Evolutionary conservation across 2,329 filamentous ascomycete genomes (phyloP).

Genomic region (Colletotrichum caudatum): DNA sequence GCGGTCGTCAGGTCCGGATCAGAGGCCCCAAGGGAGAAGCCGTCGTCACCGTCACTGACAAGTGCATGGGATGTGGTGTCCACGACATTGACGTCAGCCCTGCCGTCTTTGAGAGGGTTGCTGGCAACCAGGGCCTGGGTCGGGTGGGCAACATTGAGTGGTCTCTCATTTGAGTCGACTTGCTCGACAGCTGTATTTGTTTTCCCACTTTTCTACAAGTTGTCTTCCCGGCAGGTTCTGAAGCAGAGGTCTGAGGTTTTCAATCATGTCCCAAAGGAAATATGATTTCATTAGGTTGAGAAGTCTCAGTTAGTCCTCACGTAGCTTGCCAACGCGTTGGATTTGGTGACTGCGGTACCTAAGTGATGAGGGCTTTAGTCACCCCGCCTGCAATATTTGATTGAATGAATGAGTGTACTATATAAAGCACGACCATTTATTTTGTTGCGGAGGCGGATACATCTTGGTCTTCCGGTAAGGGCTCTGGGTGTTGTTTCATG

Average conservation of each 20-base stretch:
- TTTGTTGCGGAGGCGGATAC: too few species aligned
- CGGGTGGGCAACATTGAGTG: constrained; percentile 19
- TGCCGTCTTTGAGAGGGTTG: constrained; percentile 22
- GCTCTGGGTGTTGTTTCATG: too few species aligned
- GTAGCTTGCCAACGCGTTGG: too few species aligned
- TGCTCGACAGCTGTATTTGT: neutral
- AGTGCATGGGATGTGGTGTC: constrained; percentile 34
- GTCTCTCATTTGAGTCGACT: constrained; percentile 7
- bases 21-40: constrained; percentile 11
- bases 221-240: neutral
- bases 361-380: too few species aligned
- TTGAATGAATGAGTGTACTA: too few species aligned
- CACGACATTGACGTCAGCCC: constrained; percentile 34
- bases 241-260: too few species aligned
- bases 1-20: constrained; percentile 17
- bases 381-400: too few species aligned
- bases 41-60: constrained; percentile 31
- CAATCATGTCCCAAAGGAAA: too few species aligned
- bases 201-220: neutral
- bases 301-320: too few species aligned
- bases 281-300: neutral
- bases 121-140: constrained; percentile 25
- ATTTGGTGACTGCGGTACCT: too few species aligned
- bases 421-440: too few species aligned
- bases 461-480: too few species aligned